A percentile compares a stretch with the other conserved stretches of the same genome.
Evolutionary conservation across 73 alveolate species (phyloP).

Genomic region (Symbiodinium natans): DNA sequence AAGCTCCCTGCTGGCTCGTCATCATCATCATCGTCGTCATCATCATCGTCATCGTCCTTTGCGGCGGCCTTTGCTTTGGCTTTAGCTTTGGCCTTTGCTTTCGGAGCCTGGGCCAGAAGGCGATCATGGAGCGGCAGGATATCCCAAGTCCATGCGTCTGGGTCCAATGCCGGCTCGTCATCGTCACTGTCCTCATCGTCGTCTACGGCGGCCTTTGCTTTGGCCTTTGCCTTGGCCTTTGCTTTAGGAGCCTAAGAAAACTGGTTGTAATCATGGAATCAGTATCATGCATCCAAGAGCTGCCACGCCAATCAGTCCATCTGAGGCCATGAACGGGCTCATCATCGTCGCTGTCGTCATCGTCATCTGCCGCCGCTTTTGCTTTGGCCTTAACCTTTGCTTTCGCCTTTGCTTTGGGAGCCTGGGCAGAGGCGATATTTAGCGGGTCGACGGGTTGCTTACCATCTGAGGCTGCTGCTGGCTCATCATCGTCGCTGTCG

Average conservation of each 20-base stretch:
- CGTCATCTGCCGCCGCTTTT: constrained; percentile 67
- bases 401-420: constrained; percentile 2
- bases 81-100: constrained; percentile 77
- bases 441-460: neutral
- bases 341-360: constrained; percentile 57
- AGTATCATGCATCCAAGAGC: neutral
- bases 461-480: neutral
- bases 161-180: constrained; percentile 16
- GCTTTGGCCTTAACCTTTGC: constrained; percentile 83
- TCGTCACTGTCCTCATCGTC: constrained; percentile 41
- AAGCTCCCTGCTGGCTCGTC: constrained; percentile 30
- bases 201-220: constrained; percentile 42
- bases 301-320: neutral
- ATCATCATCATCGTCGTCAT: constrained; percentile 58
- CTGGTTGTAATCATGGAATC: too few species aligned
- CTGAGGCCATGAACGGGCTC: constrained; percentile 26
- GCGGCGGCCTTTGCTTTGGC: constrained; percentile 73
- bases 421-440: neutral
- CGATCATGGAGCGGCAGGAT: neutral
- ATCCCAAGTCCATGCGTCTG: neutral
- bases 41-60: constrained; percentile 34
- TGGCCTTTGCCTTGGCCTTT: constrained; percentile 41
- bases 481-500: constrained; percentile 1
- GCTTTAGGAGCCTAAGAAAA: neutral
- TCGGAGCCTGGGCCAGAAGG: constrained; percentile 32